These are phyloP conservation scores for Brassica juncea DNA, from an alignment of 345 rosid species.

Conservation along the genomic window DNA sequence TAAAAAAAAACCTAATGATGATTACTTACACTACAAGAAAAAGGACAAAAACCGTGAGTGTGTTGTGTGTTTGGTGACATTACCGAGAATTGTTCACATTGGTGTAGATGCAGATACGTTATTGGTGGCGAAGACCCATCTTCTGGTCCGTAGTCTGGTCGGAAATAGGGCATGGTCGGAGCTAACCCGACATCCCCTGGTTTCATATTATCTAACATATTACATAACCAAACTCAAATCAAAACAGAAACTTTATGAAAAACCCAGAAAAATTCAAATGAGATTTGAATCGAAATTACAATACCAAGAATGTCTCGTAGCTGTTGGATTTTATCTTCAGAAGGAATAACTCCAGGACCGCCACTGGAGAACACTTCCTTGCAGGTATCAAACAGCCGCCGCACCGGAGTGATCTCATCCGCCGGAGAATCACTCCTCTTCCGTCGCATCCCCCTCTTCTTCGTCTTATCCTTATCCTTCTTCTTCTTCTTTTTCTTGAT, in stretches of 20 bases:
- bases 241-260: constrained; percentile 4
- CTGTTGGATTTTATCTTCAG: neutral
- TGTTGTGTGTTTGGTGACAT: constrained; percentile 3
- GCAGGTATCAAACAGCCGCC: neutral
- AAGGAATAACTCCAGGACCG: neutral
- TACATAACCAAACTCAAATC: neutral
- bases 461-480: neutral
- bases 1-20: constrained; percentile 19
- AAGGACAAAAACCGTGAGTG: neutral
- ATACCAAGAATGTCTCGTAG: neutral
- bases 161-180: constrained; percentile 56
- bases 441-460: neutral
- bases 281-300: neutral
- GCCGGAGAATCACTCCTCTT: neutral
- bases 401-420: neutral
- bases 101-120: constrained; percentile 61
- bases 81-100: constrained; percentile 76
- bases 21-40: constrained; percentile 25
- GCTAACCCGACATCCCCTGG: constrained; percentile 64
- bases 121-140: constrained; percentile 42
- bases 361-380: neutral
- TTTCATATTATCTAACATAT: constrained; percentile 53
- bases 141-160: neutral
- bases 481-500: neutral
- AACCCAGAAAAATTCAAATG: neutral